Base-by-base conservation (phyloP, 208 protist species). In the Kentomonas sorsogonicus region DNA sequence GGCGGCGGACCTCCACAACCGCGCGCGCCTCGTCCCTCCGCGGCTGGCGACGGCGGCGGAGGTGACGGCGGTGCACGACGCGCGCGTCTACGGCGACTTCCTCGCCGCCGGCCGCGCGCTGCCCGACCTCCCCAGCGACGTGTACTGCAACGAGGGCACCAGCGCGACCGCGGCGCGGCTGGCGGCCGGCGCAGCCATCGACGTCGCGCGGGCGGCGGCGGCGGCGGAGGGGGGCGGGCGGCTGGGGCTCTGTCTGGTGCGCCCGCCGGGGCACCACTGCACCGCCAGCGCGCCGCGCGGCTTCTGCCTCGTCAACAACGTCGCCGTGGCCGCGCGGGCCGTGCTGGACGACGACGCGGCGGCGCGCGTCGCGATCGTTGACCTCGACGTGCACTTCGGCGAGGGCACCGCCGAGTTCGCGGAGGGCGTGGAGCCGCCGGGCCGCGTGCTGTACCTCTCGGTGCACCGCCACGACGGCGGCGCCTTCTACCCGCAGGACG, bases 361-460 rank as follows among this genome's bases (percentile, higher is more conserved):
- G 1, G 39, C 43, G 23, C 72, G 72, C 15, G 74, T 97, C 54
- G 77, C 80, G 0, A 91, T 97, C 43, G 41, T 97, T 13, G 92
- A 97, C 52, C 70, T 93, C 54, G 94, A 98, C 61, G 79, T 97
- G 4, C 94, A 97, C 61, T 93, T 96, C 57, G 94, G 91, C 22
- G 93, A 97, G 65, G 94, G 92, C 22, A 96, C 83, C 9, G 84
- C 94, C 20, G 62, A 76, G n/a, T 89, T 95, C 53, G 91, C 96
- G 31, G 89, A 95, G 30, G 52, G 30, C 23, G 59, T 71, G 18
- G 16, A 25, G 1, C 27, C 59, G 22, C 60, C 66, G 2, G n/a
- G n/a, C n/a, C n/a, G n/a, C n/a, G 53, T 94, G 13, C 59, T 95
- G 11, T 97, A 91, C 57, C 61, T 95, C 34, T 95, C 89, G 3